A percentile compares a stretch with the other conserved stretches of the same genome.
These are phyloP conservation scores for Daldinia grandis DNA, from an alignment of 495 filamentous ascomycete genomes.

Conservation along the genomic window DNA sequence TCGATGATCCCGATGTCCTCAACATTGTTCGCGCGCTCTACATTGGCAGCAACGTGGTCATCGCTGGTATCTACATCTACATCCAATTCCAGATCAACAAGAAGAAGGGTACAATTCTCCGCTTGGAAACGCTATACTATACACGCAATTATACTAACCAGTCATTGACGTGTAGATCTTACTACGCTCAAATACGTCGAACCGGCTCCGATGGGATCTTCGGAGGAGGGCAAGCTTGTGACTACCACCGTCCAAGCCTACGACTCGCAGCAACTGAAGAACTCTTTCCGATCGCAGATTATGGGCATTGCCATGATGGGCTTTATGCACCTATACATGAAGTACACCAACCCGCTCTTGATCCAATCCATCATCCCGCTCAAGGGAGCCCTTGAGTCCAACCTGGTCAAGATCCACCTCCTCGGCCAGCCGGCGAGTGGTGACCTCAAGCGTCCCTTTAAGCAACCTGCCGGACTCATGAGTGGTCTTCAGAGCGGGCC, in stretches of 20 bases:
- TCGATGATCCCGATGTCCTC: conserved; percentile 89
- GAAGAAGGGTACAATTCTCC: conserved; percentile 82
- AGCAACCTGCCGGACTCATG: conserved; percentile 84
- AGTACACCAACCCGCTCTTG: conserved; percentile 98
- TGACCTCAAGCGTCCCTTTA: conserved; percentile 95
- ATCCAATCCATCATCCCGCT: conserved; percentile 98
- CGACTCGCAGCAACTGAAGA: conserved; percentile 84
- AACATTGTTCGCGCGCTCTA: conserved; percentile 84
- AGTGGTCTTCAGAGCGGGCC: conserved; percentile 70
- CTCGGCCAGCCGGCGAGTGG: conserved; percentile 89
- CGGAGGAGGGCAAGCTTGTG: conserved; percentile 91
- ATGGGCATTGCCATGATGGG: conserved; percentile 98
- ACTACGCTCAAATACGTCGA: conserved; percentile 99
- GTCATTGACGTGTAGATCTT: conserved; percentile 68
- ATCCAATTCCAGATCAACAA: conserved; percentile 82
- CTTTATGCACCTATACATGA: conserved; percentile 98
- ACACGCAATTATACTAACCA: conserved; percentile 22
- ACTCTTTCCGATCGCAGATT: conserved; percentile 82
- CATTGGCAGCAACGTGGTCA: conserved; percentile 87
- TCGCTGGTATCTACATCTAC: conserved; percentile 82
- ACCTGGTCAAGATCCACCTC: conserved; percentile 93
- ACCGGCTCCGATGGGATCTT: conserved; percentile 87
- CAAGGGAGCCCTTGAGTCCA: conserved; percentile 93
- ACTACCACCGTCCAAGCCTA: conserved; percentile 96
- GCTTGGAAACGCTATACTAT: neutral